Conservation (phyloP, 331 rosid species). For the Spiraea crenata region DNA sequence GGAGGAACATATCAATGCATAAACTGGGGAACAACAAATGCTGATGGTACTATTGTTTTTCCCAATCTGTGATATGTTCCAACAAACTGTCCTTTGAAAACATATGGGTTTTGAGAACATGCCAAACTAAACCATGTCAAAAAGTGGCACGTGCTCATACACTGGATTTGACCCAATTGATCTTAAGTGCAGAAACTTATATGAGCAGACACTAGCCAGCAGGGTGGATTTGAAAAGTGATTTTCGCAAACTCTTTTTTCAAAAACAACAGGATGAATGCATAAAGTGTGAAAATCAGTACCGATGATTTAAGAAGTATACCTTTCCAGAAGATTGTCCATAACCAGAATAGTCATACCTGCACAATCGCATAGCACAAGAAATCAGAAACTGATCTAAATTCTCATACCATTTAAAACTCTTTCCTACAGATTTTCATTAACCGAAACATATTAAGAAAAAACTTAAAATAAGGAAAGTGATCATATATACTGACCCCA, state of each 20-base stretch:
- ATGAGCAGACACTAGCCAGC: neutral
- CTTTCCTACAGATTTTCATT: neutral
- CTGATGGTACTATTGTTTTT: neutral
- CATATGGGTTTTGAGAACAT: neutral
- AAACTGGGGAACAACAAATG: conserved; percentile 3
- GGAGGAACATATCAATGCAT: neutral
- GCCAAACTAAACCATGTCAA: neutral
- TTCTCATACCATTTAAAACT: too few species aligned
- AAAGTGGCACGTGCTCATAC: conserved; percentile 25
- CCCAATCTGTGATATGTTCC: neutral
- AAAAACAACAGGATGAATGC: too few species aligned
- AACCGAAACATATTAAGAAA: neutral
- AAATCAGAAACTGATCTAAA: neutral
- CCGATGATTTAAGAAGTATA: conserved; percentile 22
- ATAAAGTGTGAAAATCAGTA: neutral
- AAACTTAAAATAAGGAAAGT: neutral
- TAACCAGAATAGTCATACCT: conserved; percentile 82
- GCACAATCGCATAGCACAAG: conserved; percentile 18
- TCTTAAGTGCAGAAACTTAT: neutral
- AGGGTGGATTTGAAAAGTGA: neutral
- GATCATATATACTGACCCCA: conserved; percentile 48
- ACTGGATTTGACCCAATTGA: conserved; percentile 7
- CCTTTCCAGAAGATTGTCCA: conserved; percentile 81
- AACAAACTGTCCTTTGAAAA: neutral
- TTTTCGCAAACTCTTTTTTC: too few species aligned